These are phyloP conservation scores for Papiliotrema fonsecae DNA, from an alignment of 1,284 basidiomycete species.

Conservation along the genomic window DNA sequence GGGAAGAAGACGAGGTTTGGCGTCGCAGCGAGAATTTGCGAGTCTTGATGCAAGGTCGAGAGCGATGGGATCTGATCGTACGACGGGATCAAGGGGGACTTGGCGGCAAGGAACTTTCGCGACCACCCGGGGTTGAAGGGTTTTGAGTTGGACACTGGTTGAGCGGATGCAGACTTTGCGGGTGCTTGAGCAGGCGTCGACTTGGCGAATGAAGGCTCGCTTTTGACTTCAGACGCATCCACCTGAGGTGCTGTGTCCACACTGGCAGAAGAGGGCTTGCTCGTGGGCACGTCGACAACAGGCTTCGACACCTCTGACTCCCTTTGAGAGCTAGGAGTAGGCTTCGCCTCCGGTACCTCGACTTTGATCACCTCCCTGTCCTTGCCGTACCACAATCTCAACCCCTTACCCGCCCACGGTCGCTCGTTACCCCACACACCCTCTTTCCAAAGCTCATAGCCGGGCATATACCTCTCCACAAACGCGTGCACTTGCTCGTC, in stretches of 20 bases:
- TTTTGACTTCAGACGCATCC: not conserved
- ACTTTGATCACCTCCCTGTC: constrained; percentile 33
- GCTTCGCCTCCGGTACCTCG: constrained; percentile 6
- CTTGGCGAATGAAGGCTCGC: not conserved
- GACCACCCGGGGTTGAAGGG: constrained; percentile 46
- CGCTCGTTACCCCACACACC: constrained; percentile 15
- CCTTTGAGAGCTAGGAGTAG: not conserved
- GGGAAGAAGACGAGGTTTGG: constrained; percentile 46
- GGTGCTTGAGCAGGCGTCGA: not conserved
- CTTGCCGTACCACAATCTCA: constrained; percentile 30
- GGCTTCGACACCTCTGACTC: too few relatives aligned
- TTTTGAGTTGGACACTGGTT: not conserved
- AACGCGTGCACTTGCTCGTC: constrained; percentile 71
- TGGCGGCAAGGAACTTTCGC: constrained; percentile 48
- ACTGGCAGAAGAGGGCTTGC: too few relatives aligned
- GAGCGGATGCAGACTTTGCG: not conserved
- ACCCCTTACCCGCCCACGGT: constrained; percentile 28
- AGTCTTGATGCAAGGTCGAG: constrained; percentile 45
- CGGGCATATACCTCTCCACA: constrained; percentile 47
- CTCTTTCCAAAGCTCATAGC: constrained; percentile 32
- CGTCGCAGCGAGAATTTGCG: constrained; percentile 41
- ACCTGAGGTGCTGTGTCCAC: too few relatives aligned
- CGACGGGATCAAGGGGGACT: constrained; percentile 48
- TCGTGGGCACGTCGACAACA: too few relatives aligned
- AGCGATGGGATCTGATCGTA: constrained; percentile 48